Base-by-base conservation (phyloP, 768 basidiomycete genomes). In the Boletus reticuloceps region DNA sequence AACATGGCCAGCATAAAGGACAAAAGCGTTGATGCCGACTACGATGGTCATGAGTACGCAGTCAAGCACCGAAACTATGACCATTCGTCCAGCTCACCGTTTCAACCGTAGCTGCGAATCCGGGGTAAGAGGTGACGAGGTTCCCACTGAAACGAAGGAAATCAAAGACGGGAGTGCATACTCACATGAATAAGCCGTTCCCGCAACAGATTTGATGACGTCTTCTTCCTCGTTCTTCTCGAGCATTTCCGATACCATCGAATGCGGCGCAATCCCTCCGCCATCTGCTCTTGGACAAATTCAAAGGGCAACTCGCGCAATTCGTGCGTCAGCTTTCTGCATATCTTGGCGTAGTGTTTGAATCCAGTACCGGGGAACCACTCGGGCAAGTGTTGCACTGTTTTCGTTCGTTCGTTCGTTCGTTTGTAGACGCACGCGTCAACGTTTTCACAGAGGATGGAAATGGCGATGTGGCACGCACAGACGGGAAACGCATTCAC, bases 301-400 rank as follows among this genome's bases (percentile, higher is more conserved):
- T 55, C 59, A 45, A 72, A 74, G 7, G 77, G 76, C 13, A 54
- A 57, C 51, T 69, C 68, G 52, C 54, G 51, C 66, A 58, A 61
- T 19, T 51, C 68, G 9, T 55, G 42, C 3, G 69, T 58, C 1
- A 59, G 65, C 40, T 61, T 58, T 5, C 49, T 57, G 11, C 55
- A 69, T 2, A 61, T 41, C 20, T 60, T 2, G 13, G 74, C 77
- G 10, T 50, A 60, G 41, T 61, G 59, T 55, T 74, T 69, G 46
- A 75, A 75, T 0, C 66, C 65, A 9, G 70, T 68, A 11, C 77
- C 76, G 1, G 77, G 77, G 36, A 75, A 55, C 77, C 77, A 78
- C 4, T 68, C 43, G 5, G 77, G 77, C 17, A 78, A 58, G 34
- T 71, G 58, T 39, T 61, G 65, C 29, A 78, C 74, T 75, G 5